Evolutionary conservation across 2,329 filamentous ascomycete genomes (phyloP).

Genomic region (Lasiodiplodia gonubiensis): DNA sequence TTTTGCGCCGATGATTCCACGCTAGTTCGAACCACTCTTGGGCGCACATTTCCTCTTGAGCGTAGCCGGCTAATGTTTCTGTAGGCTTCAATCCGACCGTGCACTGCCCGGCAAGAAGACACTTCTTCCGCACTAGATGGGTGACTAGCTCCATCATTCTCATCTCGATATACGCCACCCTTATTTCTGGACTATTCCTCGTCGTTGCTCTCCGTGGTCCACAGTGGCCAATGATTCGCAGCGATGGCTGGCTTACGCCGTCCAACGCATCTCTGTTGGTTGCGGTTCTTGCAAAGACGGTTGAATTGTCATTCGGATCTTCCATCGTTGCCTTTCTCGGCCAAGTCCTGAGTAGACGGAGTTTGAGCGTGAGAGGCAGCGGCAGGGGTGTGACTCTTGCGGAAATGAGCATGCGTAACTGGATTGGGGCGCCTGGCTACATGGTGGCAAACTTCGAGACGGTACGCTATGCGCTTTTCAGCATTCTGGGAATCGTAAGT

Average conservation of each 20-base stretch:
- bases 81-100: slow-evolving; percentile 43
- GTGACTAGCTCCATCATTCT: slow-evolving; percentile 39
- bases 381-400: slow-evolving; percentile 72
- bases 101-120: slow-evolving; percentile 44
- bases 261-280: slow-evolving; percentile 70
- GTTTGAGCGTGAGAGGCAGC: slow-evolving; percentile 59
- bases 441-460: slow-evolving; percentile 72
- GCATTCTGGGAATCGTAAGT: slow-evolving; percentile 68
- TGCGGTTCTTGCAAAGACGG: slow-evolving; percentile 74
- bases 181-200: slow-evolving; percentile 70
- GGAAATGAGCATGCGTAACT: slow-evolving; percentile 78
- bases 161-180: slow-evolving; percentile 66
- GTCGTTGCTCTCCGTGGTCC: slow-evolving; percentile 66
- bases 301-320: slow-evolving; percentile 79
- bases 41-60: not conserved
- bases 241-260: slow-evolving; percentile 59
- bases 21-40: not conserved
- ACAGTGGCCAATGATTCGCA: slow-evolving; percentile 65
- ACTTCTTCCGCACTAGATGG: slow-evolving; percentile 43
- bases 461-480: slow-evolving; percentile 67
- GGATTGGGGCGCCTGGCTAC: slow-evolving; percentile 69
- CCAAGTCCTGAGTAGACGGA: slow-evolving; percentile 73
- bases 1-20: not conserved
- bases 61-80: not conserved
- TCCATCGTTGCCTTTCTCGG: slow-evolving; percentile 77